A percentile compares a stretch with the other conserved stretches of the same genome.
Conservation (phyloP, 495 filamentous ascomycete genomes). For the Talaromyces ruber region DNA sequence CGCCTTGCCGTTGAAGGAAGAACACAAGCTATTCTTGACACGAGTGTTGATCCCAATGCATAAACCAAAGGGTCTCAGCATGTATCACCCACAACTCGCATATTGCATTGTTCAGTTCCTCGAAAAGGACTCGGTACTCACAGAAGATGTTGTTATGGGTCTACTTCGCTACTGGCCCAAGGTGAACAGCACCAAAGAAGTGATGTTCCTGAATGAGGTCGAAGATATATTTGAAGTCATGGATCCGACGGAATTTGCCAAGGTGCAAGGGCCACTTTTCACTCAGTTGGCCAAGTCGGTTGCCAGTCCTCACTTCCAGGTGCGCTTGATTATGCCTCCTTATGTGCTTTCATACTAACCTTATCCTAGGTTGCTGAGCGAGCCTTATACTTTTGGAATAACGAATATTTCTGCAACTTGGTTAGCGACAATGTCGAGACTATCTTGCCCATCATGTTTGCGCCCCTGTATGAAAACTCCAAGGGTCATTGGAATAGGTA, state of each 20-base stretch:
- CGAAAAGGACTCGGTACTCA: slow-evolving; percentile 94
- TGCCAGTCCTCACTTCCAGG: slow-evolving; percentile 97
- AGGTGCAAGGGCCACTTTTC: slow-evolving; percentile 96
- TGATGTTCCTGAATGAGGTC: slow-evolving; percentile 99
- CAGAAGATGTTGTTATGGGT: slow-evolving; percentile 94
- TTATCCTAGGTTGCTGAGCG: slow-evolving; percentile 71
- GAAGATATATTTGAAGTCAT: slow-evolving; percentile 99
- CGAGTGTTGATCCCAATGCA: slow-evolving; percentile 87
- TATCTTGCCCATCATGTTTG: slow-evolving; percentile 99
- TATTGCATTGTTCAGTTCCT: slow-evolving; percentile 99
- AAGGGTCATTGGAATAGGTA: slow-evolving; percentile 99
- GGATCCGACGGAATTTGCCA: slow-evolving; percentile 97
- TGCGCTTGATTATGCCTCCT: slow-evolving; percentile 17
- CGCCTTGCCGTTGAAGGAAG: slow-evolving; percentile 92
- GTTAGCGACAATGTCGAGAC: slow-evolving; percentile 98
- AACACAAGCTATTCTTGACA: slow-evolving; percentile 97
- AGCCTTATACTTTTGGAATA: slow-evolving; percentile 99
- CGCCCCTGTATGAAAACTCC: slow-evolving; percentile 96
- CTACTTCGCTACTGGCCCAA: slow-evolving; percentile 97
- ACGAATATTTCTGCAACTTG: slow-evolving; percentile 99
- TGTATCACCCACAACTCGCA: slow-evolving; percentile 98
- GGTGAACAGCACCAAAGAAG: slow-evolving; percentile 98
- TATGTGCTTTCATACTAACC: not conserved
- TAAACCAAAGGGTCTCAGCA: slow-evolving; percentile 98
- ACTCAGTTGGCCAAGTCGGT: slow-evolving; percentile 96